Evolutionary conservation across 2,329 filamentous ascomycete genomes (phyloP).

Genomic region (Claviceps maximensis): DNA sequence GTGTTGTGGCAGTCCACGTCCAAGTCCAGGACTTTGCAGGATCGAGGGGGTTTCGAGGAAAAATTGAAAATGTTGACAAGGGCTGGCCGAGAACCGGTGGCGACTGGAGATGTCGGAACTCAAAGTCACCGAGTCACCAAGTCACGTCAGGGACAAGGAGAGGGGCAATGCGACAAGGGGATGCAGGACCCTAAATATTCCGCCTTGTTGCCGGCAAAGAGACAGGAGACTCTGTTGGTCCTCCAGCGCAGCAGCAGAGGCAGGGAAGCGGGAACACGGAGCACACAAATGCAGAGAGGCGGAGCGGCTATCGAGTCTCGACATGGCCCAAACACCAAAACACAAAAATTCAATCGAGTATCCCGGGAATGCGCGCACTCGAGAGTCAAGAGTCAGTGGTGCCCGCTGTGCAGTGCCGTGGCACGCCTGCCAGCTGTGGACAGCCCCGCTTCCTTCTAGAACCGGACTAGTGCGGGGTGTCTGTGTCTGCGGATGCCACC

Average conservation of each 20-base stretch:
- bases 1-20: background rate
- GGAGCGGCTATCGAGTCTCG: no score
- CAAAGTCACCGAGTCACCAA: background rate
- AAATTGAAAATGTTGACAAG: constrained; percentile 1
- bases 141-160: background rate
- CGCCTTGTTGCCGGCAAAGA: background rate
- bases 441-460: constrained; percentile 12
- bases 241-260: no score
- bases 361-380: background rate
- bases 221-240: no score
- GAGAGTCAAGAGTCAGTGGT: background rate
- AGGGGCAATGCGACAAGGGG: background rate
- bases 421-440: background rate
- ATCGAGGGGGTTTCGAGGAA: background rate
- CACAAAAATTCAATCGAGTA: background rate
- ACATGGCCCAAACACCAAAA: background rate
- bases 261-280: no score
- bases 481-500: background rate
- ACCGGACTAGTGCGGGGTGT: constrained; percentile 17
- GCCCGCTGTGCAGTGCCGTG: no score
- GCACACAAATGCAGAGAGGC: no score
- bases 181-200: background rate
- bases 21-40: background rate
- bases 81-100: constrained; percentile 3
- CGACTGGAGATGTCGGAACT: background rate